These are phyloP conservation scores for Kazachstania bromeliacearum DNA, from an alignment of 805 yeast genomes.

Conservation along the genomic window DNA sequence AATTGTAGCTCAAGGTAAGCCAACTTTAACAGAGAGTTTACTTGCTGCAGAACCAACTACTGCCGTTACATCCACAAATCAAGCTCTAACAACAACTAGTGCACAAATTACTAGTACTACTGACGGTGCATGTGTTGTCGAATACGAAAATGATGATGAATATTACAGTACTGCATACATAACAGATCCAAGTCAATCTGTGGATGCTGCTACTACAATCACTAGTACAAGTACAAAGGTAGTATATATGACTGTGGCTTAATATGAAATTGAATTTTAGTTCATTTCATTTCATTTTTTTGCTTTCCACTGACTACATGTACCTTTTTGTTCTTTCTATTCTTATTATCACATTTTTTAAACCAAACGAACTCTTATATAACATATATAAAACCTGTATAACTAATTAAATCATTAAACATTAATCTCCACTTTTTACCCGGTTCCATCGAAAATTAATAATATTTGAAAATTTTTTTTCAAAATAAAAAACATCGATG, in stretches of 20 bases:
- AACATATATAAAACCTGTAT: too few species aligned
- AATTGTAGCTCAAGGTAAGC: neutral
- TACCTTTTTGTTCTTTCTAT: neutral
- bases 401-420: too few species aligned
- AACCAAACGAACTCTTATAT: too few species aligned
- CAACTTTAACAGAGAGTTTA: conserved; percentile 6
- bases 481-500: too few species aligned
- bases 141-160: conserved; percentile 18
- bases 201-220: conserved; percentile 29
- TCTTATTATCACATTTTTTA: neutral
- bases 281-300: too few species aligned
- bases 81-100: conserved; percentile 7
- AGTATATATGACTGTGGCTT: conserved; percentile 14
- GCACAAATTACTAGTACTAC: conserved; percentile 6
- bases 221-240: conserved; percentile 24
- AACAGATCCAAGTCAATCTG: conserved; percentile 21
- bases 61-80: conserved; percentile 7
- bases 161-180: conserved; percentile 27
- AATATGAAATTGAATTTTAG: too few species aligned
- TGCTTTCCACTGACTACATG: too few species aligned
- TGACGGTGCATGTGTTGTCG: conserved; percentile 21
- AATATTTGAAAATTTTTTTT: too few species aligned
- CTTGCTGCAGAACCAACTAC: conserved; percentile 2
- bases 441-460: too few species aligned
- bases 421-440: too few species aligned